Percentiles rank a stretch among this genome's conserved stretches.
Evolutionary conservation across 2,329 filamentous ascomycete species (phyloP).

Genomic region (Dothistroma septosporum): DNA sequence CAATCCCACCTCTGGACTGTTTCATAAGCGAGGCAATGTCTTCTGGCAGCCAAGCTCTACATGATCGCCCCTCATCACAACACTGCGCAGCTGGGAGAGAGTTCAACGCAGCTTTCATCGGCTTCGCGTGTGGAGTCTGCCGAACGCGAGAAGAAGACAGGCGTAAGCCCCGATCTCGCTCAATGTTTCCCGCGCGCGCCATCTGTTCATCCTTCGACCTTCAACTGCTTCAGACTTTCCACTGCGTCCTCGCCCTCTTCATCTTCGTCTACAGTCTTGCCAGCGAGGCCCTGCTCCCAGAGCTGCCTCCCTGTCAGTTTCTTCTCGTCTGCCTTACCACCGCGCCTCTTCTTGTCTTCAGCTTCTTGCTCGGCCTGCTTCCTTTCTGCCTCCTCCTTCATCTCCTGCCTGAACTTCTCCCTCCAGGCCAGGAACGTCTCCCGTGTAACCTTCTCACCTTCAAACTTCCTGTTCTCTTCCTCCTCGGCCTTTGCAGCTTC

Average conservation of each 20-base stretch:
- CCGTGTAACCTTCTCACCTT: constrained; percentile 80
- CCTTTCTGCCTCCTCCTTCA: constrained; percentile 64
- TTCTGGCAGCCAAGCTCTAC: too few species aligned
- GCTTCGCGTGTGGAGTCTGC: too few species aligned
- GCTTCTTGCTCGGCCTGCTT: constrained; percentile 62
- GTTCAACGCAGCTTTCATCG: too few species aligned
- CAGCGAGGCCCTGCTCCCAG: constrained; percentile 48
- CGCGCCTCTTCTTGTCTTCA: constrained; percentile 57
- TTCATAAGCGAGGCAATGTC: too few species aligned
- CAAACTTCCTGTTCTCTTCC: constrained; percentile 95
- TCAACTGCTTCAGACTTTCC: constrained; percentile 65
- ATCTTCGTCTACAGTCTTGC: constrained; percentile 65
- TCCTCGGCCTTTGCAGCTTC: constrained; percentile 65
- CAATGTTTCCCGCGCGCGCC: neutral
- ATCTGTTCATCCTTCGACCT: constrained; percentile 47
- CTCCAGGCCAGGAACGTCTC: constrained; percentile 84
- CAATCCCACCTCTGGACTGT: too few species aligned
- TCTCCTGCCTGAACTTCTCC: constrained; percentile 70
- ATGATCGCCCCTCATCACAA: too few species aligned
- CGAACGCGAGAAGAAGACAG: too few species aligned
- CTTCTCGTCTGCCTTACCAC: constrained; percentile 66
- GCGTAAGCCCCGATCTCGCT: neutral
- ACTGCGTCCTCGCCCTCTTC: constrained; percentile 61
- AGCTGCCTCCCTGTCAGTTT: constrained; percentile 63
- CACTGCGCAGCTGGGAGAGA: too few species aligned